Base-by-base conservation (phyloP, 1,284 basidiomycete species). In the Volvariella volvacea region DNA sequence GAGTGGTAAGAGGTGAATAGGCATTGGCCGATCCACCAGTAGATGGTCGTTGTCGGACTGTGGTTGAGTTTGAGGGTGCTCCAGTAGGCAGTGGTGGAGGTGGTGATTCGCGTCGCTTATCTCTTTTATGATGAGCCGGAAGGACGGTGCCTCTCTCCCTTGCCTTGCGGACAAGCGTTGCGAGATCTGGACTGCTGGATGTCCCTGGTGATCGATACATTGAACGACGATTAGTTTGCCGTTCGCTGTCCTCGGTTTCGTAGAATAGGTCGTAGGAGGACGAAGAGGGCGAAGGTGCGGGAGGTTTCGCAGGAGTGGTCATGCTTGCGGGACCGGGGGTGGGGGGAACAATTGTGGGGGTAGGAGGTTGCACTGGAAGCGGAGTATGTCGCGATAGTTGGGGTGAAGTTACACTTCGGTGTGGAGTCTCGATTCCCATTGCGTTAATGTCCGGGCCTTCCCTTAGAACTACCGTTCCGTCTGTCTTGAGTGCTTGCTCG, bases 181-280 rank as follows among this genome's bases (percentile, higher is more conserved):
- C 86, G 19, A 94, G 72, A 63, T 95, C 91, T 19, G 92, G 91
- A 54, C 86, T 90, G 53, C 86, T 89, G 19, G 89, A 86, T 1
- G 88, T 92, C 40, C 90, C 91, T 4, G 85, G 72, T n/a, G 86
- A 83, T 48, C 91, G 76, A 61, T 91, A 92, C 67, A 93, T 79
- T 51, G 86, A 89, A 43, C 89, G 75, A 34, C 88, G 78, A 61
- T 88, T 87, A 16, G 78, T 77, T 54, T 82, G 76, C 52, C 83
- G 80, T 3, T 66, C 59, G 40, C 51, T 55, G 49, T 83, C 80
- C 50, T 83, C 81, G 28, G 73, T 68, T 61, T 86, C 83, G 63
- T 73, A 75, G 55, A 74, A 76, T 36, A 80, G 56, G 49, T 85
- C 82, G 52, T 71, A 68, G 21, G 71, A 71, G 15, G 76, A 74